Evolutionary conservation across 2,329 filamentous ascomycete genomes (phyloP).

Genomic region (Fonsecaea pedrosoi): DNA sequence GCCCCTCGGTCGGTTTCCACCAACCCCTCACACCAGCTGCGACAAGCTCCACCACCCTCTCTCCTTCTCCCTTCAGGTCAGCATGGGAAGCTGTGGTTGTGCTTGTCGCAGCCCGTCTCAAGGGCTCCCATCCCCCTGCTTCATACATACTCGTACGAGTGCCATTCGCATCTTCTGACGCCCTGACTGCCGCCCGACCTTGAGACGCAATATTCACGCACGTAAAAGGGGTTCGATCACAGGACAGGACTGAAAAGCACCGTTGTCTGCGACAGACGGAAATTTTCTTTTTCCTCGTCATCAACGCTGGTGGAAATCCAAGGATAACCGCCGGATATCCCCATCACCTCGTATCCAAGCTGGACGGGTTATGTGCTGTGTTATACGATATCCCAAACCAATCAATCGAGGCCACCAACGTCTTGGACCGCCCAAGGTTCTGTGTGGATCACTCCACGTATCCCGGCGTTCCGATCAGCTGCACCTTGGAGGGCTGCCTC

Average conservation of each 20-base stretch:
- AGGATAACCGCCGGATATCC: conserved; percentile 11
- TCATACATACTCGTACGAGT: not conserved
- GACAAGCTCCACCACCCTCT: not conserved
- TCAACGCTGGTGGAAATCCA: not conserved
- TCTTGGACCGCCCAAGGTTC: not conserved
- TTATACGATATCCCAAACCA: conserved; percentile 9
- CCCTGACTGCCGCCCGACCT: not conserved
- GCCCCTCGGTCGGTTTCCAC: conserved; percentile 5
- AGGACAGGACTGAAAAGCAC: not conserved
- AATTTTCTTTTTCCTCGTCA: not conserved
- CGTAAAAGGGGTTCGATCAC: not conserved
- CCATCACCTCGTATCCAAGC: conserved; percentile 20
- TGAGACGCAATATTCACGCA: not conserved
- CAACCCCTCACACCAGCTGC: not conserved
- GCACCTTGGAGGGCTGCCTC: conserved; percentile 1
- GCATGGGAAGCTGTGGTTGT: not conserved
- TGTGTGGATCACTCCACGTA: conserved; percentile 19
- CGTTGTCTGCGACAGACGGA: not conserved
- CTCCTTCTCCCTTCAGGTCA: not conserved
- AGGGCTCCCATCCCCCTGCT: not conserved
- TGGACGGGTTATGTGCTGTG: not conserved
- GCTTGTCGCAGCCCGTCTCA: not conserved
- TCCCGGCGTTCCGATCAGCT: conserved; percentile 21
- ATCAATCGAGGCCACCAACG: not conserved
- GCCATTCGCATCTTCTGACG: not conserved